Base-by-base conservation (phyloP, 2,329 filamentous ascomycete genomes). In the Trichoderma lentiforme region DNA sequence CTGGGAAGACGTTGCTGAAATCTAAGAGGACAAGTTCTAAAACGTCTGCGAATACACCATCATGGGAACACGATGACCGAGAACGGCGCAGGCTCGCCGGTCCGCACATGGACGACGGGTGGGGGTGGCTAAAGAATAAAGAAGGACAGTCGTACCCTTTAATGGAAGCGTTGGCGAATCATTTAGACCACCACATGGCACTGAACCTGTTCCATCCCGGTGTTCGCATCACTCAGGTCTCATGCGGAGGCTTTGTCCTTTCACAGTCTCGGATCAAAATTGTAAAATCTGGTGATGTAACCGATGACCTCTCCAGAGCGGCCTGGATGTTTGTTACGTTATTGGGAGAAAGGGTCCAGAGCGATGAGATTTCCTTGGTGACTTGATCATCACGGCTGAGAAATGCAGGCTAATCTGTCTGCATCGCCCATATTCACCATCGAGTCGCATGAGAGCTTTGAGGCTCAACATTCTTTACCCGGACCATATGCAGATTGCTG, bases 191-290 rank as follows among this genome's bases (percentile, higher is more conserved):
- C n/a, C 87, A 89, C 73, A 80, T 89, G 6, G 86, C 85, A 0
- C 78, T 90, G 15, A 82, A 89, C 75, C 74, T 90, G 74, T 86
- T 87, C 70, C 87, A 89, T 74, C 85, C 87, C 0, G 82, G 83
- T n/a, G 87, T 89, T 3, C 80, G 83, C 2, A 78, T 90, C 28
- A 80, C 80, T 14, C 87, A 87, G 73, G 82, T 90, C 32, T 86
- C 86, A 0, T 89, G 87, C 72, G 85, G 84, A 0, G 87, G 86
- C 0, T 90, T 90, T 71, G 84, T 86, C 47, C 79, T 89, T 12
- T 85, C 85, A 0, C 87, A 88, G 73, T 84, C 80, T 12, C 81
- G 86, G 32, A 65, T 89, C 24, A 89, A 89, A 77, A 77, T 88
- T 15, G 70, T 82, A 18, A 78, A 77, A 57, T 69, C 76, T 4